Conservation (phyloP, 2,329 filamentous ascomycete species). For the Meredithiella fracta region DNA sequence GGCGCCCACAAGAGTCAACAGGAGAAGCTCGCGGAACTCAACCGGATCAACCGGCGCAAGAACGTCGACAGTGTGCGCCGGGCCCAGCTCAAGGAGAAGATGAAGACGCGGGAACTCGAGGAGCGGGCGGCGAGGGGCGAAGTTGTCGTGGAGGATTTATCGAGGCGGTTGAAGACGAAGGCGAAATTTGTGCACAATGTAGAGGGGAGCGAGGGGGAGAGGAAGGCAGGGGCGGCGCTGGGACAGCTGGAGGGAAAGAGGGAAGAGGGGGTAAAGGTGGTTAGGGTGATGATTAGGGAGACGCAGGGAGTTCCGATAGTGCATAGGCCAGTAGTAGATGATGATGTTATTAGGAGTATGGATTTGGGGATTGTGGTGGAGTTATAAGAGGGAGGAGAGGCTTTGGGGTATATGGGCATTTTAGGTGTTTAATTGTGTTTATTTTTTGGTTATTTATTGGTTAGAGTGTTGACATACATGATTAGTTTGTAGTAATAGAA, state of each 20-base stretch:
- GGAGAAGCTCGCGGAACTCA: constrained; percentile 68
- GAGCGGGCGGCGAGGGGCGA: constrained; percentile 48
- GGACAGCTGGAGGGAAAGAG: constrained; percentile 25
- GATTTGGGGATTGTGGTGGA: constrained; percentile 89
- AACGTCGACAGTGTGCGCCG: constrained; percentile 85
- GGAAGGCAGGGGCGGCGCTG: constrained; percentile 17
- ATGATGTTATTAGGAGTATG: constrained; percentile 78
- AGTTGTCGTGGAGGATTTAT: constrained; percentile 39
- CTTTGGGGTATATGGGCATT: neutral
- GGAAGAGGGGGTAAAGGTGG: constrained; percentile 10
- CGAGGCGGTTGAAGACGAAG: constrained; percentile 46
- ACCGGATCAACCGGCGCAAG: constrained; percentile 64
- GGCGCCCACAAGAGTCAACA: constrained; percentile 46
- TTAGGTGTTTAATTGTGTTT: neutral
- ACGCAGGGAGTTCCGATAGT: constrained; percentile 41
- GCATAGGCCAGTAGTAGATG: constrained; percentile 68
- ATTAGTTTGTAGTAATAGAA: neutral
- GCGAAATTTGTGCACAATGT: constrained; percentile 53
- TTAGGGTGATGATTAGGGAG: constrained; percentile 11
- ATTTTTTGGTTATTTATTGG: neutral
- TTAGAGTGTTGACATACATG: neutral
- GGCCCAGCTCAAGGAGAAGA: constrained; percentile 70
- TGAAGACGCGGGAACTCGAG: constrained; percentile 42
- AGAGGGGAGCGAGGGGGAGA: constrained; percentile 18
- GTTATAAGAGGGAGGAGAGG: neutral